Evolutionary conservation across 2,329 filamentous ascomycete genomes (phyloP).

Genomic region (Talaromyces sp.): DNA sequence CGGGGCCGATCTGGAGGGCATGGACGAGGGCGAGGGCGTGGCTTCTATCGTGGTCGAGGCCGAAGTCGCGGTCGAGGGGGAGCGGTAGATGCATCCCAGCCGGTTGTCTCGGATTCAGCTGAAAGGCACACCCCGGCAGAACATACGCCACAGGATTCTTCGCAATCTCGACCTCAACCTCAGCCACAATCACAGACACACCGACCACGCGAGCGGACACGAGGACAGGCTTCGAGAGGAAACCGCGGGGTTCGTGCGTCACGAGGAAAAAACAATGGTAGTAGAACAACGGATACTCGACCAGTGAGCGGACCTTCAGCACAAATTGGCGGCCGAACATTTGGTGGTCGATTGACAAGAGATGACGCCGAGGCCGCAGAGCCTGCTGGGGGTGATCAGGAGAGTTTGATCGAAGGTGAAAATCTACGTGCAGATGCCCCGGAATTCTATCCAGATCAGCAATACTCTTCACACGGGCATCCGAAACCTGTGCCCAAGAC

Average conservation of each 20-base stretch:
- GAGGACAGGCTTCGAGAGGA: neutral
- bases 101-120: neutral
- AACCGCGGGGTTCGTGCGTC: neutral
- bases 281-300: neutral
- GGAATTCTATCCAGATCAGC: slow-evolving; percentile 37
- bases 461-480: slow-evolving; percentile 1
- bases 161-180: neutral
- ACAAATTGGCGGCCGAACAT: slow-evolving; percentile 9
- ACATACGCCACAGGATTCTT: neutral
- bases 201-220: neutral
- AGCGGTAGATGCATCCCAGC: neutral
- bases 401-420: neutral
- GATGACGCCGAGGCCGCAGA: neutral
- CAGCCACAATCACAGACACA: neutral
- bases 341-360: slow-evolving; percentile 10
- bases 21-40: slow-evolving; percentile 16
- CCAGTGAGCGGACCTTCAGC: neutral
- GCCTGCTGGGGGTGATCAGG: neutral
- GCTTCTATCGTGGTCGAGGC: slow-evolving; percentile 2
- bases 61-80: slow-evolving; percentile 4
- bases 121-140: neutral
- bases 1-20: slow-evolving; percentile 6
- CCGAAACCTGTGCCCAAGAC: slow-evolving; percentile 7
- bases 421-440: slow-evolving; percentile 36
- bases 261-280: neutral